Base-by-base conservation (phyloP, 225 moss, liverwort and hornwort species). In the Marchantia polymorpha region DNA sequence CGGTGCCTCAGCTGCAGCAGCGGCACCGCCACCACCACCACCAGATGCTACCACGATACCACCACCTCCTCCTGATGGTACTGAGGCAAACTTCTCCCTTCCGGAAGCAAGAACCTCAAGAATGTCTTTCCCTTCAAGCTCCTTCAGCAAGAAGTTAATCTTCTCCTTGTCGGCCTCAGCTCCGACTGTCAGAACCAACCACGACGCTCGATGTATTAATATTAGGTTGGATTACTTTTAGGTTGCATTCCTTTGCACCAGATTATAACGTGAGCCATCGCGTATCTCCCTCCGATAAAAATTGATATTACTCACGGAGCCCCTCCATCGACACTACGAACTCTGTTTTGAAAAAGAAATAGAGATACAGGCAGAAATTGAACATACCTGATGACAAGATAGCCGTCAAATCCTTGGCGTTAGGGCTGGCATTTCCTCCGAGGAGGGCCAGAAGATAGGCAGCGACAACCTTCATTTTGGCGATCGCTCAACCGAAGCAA, bases 381-480 rank as follows among this genome's bases (percentile, higher is more conserved):
- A 7, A 7, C 77, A 54, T 7, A 90, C 89, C 90, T 78, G 93
- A 92, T 77, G 78, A 64, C 75, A 95, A 84, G 66, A 95, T 95
- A 67, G 80, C 31, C 54, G 88, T 87, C 60, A 95, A 88, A 77
- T 93, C 92, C 83, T 93, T 87, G 74, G 90, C 88, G 49, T 82
- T 82, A 26, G 93, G 91, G n/a, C 88, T 83, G 52, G 86, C 12
- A 58, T 91, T 95, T 74, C 92, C 93, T 81, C 93, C 94, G 79
- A 95, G 76, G 8, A 93, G 87, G 39, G 92, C 94, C 91, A 95
- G 66, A 47, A 95, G 78, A 74, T 95, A 95, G 0, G 94, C 94
- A 25, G 94, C 91, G 22, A 95, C 92, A 52, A 95, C 89, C 94
- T 95, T 93, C 94, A 95, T 95, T 64, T 78, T 87, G 77, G 59